These are phyloP conservation scores for Ganoderma multipileum DNA, from an alignment of 1,284 basidiomycete species.

Conservation along the genomic window DNA sequence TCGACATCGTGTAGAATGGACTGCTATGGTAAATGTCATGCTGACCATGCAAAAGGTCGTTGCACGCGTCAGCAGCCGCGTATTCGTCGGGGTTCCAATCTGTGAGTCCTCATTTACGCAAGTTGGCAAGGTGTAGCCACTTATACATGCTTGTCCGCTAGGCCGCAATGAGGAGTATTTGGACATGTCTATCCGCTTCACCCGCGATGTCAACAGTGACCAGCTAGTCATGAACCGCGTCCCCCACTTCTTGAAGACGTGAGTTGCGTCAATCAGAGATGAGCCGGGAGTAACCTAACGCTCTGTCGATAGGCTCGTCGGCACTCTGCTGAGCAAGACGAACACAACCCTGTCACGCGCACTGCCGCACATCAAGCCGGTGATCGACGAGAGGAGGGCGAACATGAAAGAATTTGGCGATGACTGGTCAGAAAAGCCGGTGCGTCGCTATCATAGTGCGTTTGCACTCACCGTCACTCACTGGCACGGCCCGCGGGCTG, in stretches of 20 bases:
- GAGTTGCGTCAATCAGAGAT: too few species aligned
- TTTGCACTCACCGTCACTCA: too few species aligned
- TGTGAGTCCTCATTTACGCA: too few species aligned
- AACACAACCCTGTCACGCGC: background rate
- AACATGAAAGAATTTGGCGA: conserved; percentile 27
- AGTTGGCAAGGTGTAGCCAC: too few species aligned
- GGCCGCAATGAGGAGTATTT: conserved; percentile 22
- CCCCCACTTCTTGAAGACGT: background rate
- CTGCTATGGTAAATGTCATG: conserved; percentile 3
- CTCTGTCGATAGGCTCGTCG: background rate
- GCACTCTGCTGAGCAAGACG: background rate
- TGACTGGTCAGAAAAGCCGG: conserved; percentile 35
- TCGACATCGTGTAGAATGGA: conserved; percentile 13
- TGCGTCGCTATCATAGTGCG: too few species aligned
- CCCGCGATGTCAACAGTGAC: conserved; percentile 15
- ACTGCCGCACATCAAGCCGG: conserved; percentile 17
- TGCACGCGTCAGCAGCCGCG: conserved; percentile 45
- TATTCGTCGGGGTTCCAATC: conserved; percentile 50
- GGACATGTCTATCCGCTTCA: conserved; percentile 10
- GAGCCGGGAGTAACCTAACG: too few species aligned
- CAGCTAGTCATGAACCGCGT: background rate
- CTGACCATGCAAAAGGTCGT: conserved; percentile 15
- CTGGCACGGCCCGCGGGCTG: too few species aligned
- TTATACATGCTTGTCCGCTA: too few species aligned
- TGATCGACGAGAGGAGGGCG: conserved; percentile 29